Conservation (phyloP, 768 basidiomycete species). For the Tylopilus sp. region DNA sequence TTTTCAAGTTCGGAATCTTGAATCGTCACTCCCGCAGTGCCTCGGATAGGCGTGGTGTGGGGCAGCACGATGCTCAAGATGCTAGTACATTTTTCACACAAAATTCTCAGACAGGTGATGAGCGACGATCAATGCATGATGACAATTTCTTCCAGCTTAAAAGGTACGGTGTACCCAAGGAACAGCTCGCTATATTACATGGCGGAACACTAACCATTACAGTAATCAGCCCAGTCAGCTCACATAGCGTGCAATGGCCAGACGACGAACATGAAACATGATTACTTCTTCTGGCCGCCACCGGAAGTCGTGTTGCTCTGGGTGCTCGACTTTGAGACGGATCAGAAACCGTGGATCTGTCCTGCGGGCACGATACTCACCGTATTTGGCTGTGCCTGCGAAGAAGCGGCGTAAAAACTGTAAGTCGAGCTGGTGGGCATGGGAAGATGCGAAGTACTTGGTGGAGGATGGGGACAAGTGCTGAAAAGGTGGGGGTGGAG, state of each 20-base stretch:
- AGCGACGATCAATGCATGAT: too few relatives aligned
- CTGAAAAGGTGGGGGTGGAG: not conserved
- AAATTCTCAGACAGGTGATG: too few relatives aligned
- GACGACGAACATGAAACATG: not conserved
- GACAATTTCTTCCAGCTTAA: too few relatives aligned
- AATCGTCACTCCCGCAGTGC: too few relatives aligned
- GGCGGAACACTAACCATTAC: too few relatives aligned
- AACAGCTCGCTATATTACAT: too few relatives aligned
- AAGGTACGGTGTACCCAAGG: too few relatives aligned
- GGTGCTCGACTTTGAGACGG: not conserved
- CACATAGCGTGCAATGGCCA: not conserved
- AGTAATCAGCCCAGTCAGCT: not conserved
- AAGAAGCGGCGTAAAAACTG: not conserved
- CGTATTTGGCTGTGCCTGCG: constrained; percentile 1
- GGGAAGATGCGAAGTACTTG: not conserved
- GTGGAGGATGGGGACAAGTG: not conserved
- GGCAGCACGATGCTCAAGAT: too few relatives aligned
- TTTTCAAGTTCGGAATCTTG: too few relatives aligned
- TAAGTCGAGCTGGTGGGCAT: constrained; percentile 1
- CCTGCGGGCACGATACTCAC: constrained; percentile 1
- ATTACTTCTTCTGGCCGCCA: not conserved
- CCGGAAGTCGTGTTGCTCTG: not conserved
- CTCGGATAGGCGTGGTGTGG: too few relatives aligned
- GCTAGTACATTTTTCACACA: too few relatives aligned
- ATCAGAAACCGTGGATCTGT: too few relatives aligned